These are phyloP conservation scores for Xerophyta viscosa DNA, from an alignment of 106 monocot species.

Conservation along the genomic window DNA sequence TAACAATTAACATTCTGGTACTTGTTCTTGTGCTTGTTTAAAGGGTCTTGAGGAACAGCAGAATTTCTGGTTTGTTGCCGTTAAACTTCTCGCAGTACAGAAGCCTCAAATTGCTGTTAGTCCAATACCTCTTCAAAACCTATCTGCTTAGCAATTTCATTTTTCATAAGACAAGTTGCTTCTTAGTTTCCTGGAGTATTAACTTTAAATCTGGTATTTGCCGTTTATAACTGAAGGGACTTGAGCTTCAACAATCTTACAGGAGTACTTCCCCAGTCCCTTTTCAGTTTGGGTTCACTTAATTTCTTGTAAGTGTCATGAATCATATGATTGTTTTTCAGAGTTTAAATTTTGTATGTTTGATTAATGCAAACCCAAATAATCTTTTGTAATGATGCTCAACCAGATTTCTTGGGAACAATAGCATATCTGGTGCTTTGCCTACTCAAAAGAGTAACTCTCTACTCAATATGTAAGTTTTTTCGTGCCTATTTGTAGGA, in stretches of 20 bases:
- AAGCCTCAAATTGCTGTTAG: conserved; percentile 49
- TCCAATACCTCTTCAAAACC: too few relatives aligned
- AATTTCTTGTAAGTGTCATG: conserved; percentile 40
- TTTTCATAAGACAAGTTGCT: not conserved
- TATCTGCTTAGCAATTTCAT: not conserved
- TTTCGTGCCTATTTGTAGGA: not conserved
- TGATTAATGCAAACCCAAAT: not conserved
- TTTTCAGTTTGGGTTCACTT: conserved; percentile 55
- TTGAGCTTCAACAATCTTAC: conserved; percentile 92
- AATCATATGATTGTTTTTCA: not conserved
- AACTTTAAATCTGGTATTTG: not conserved
- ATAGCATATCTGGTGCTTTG: conserved; percentile 58
- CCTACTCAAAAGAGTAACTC: conserved; percentile 45
- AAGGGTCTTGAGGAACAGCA: conserved; percentile 71
- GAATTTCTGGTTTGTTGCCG: conserved; percentile 48
- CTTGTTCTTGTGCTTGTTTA: not conserved
- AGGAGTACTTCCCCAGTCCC: conserved; percentile 55
- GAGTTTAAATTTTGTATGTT: not conserved
- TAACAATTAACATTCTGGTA: not conserved
- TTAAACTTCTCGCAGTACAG: conserved; percentile 36
- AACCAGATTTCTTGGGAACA: conserved; percentile 85
- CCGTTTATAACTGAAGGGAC: conserved; percentile 35
- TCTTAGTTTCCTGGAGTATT: not conserved
- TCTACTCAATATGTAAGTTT: conserved; percentile 46
- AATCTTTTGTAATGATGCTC: conserved; percentile 1